A percentile compares a stretch with the other conserved stretches of the same genome.
Conservation (phyloP, 768 basidiomycete species). For the Termitomyces bulborhizus region DNA sequence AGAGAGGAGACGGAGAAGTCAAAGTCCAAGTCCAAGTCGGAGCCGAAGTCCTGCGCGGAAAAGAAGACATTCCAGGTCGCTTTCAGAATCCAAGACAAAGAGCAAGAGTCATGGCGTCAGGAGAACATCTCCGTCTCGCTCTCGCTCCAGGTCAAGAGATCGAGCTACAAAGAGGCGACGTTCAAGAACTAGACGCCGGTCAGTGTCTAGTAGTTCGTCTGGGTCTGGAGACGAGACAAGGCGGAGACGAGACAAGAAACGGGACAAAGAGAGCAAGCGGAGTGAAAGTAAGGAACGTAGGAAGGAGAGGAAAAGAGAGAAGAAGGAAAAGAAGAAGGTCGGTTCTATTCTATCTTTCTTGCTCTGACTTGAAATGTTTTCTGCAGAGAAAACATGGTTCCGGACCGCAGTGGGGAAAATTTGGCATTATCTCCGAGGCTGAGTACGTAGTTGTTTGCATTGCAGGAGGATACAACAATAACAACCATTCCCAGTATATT, state of each 20-base stretch:
- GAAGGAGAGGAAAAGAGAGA: slow-evolving; percentile 40
- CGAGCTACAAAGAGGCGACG: slow-evolving; percentile 6
- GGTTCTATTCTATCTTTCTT: neutral
- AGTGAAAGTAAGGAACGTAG: slow-evolving; percentile 35
- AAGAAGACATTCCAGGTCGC: slow-evolving; percentile 28
- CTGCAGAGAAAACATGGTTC: slow-evolving; percentile 50
- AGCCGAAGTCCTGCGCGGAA: slow-evolving; percentile 28
- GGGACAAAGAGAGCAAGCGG: slow-evolving; percentile 43
- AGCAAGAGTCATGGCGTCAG: slow-evolving; percentile 23
- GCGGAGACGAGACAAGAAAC: slow-evolving; percentile 36
- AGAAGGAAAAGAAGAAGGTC: slow-evolving; percentile 47
- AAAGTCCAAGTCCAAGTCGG: slow-evolving; percentile 17
- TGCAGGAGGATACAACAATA: neutral
- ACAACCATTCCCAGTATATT: slow-evolving; percentile 55
- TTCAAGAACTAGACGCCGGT: slow-evolving; percentile 19
- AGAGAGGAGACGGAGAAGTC: slow-evolving; percentile 18
- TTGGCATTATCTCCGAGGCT: slow-evolving; percentile 77
- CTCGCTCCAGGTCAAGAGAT: slow-evolving; percentile 21
- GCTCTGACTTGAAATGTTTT: neutral
- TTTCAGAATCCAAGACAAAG: slow-evolving; percentile 25
- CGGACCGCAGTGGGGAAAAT: slow-evolving; percentile 82
- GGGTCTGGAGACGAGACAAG: slow-evolving; percentile 34
- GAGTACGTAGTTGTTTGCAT: slow-evolving; percentile 51
- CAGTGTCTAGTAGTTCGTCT: slow-evolving; percentile 35
- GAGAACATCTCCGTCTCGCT: slow-evolving; percentile 27